These are phyloP conservation scores for Dryas alaskensis DNA, from an alignment of 306 rosid species.

Conservation along the genomic window DNA sequence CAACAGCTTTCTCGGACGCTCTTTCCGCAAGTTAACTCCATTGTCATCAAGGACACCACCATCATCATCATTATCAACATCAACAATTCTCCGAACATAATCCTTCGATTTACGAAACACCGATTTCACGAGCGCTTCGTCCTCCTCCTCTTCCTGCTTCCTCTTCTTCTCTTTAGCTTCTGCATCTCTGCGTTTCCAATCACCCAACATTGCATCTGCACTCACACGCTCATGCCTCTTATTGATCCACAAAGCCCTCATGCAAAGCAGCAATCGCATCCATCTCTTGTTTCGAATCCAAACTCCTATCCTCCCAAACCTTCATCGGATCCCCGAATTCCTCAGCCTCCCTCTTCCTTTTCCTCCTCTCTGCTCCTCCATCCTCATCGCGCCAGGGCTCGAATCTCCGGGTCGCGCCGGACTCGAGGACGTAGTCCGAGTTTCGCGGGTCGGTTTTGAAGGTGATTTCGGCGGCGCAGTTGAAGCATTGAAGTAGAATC, in stretches of 20 bases:
- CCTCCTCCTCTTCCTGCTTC: slow-evolving; percentile 61
- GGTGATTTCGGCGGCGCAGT: slow-evolving; percentile 60
- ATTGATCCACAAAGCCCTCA: slow-evolving; percentile 68
- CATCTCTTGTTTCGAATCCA: slow-evolving; percentile 8
- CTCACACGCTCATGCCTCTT: slow-evolving; percentile 61
- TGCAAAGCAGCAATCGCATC: slow-evolving; percentile 61
- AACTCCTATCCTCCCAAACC: slow-evolving; percentile 52
- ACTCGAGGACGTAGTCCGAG: slow-evolving; percentile 63
- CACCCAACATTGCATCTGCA: slow-evolving; percentile 60
- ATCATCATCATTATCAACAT: slow-evolving; percentile 39
- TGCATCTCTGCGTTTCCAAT: slow-evolving; percentile 47
- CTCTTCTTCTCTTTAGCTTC: slow-evolving; percentile 31
- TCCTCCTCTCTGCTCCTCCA: slow-evolving; percentile 18
- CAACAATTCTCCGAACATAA: slow-evolving; percentile 45
- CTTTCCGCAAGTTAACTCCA: too few species aligned
- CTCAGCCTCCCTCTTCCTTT: slow-evolving; percentile 54
- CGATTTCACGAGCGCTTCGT: slow-evolving; percentile 58
- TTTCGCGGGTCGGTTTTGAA: slow-evolving; percentile 69
- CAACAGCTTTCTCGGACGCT: too few species aligned
- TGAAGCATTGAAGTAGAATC: slow-evolving; percentile 64
- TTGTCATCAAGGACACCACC: background rate
- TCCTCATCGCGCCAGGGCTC: slow-evolving; percentile 61
- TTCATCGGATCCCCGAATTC: slow-evolving; percentile 66
- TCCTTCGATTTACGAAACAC: slow-evolving; percentile 36
- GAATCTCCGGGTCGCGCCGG: slow-evolving; percentile 40